Base-by-base conservation (phyloP, 1,284 basidiomycete species). In the Irpex lacteus region DNA sequence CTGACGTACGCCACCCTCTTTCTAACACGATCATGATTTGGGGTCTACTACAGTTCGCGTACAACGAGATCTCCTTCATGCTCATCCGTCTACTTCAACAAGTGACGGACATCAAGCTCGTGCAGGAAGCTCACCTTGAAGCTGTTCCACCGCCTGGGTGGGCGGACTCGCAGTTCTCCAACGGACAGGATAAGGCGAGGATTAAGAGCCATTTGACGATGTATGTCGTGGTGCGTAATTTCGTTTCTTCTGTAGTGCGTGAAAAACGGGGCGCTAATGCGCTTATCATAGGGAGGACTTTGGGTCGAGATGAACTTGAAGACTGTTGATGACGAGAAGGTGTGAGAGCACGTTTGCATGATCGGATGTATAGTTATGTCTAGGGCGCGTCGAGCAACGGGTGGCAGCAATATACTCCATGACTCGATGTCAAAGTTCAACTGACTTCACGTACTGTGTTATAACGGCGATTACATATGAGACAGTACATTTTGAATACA, bases 61-160 rank as follows among this genome's bases (percentile, higher is more conserved):
- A 88, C 72, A 88, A 89, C 71, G 87, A 89, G 68, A 81, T 82
- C 69, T 88, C 87, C 0, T 89, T 87, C 75, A 82, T 88, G 78
- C 71, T 90, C 63, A 80, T 89, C 53, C 82, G 86, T 8, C 75
- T 91, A n/a, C 72, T 90, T 18, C 88, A 90, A 73, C 73, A 76
- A 44, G 86, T 90, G 73, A 78, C 80, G 0, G 73, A 74, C 0
- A 77, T 90, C 34, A 69, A 64, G 60, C 69, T 72, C 19, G 77
- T 81, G 1, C 79, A 81, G 44, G 65, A 66, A 7, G 64, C 72
- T 7, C 73, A 73, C 4, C 69, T 72, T 3, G 82, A 81, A 26
- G 66, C 68, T 2, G 52, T 68, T 9, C 21, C 64, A 3, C 68
- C 69, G 1, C 67, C 67, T 2, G 69, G 64, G 6, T 70, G 68